Conservation (phyloP, 2,329 filamentous ascomycete genomes). For the Fusarium chuoi region DNA sequence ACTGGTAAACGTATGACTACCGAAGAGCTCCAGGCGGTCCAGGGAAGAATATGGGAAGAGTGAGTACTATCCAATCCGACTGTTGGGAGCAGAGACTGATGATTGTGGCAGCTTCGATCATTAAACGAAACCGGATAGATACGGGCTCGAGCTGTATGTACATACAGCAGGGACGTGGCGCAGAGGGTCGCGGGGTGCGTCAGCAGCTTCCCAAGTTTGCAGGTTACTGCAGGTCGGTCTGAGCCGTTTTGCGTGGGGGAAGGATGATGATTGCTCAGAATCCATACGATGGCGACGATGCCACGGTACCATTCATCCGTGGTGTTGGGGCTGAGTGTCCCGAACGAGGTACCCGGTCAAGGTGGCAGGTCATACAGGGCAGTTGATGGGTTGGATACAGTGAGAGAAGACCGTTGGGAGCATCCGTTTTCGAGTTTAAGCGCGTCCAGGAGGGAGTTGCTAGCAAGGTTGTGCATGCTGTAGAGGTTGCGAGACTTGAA, state of each 20-base stretch:
- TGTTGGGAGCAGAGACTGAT: slow-evolving; percentile 32
- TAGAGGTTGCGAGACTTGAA: slow-evolving; percentile 39
- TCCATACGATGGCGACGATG: slow-evolving; percentile 38
- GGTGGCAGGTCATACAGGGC: slow-evolving; percentile 16
- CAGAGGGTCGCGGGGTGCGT: slow-evolving; percentile 35
- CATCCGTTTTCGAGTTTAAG: slow-evolving; percentile 17
- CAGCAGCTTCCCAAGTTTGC: slow-evolving; percentile 36
- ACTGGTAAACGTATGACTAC: slow-evolving; percentile 89
- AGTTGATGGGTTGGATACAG: slow-evolving; percentile 22
- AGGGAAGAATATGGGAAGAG: slow-evolving; percentile 93
- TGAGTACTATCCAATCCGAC: slow-evolving; percentile 48
- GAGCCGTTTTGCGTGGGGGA: slow-evolving; percentile 37
- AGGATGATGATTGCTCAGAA: slow-evolving; percentile 38
- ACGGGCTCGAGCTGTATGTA: slow-evolving; percentile 4
- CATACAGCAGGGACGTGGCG: slow-evolving; percentile 8
- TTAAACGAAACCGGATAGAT: slow-evolving; percentile 39
- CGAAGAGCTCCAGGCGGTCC: slow-evolving; percentile 85
- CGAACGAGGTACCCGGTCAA: slow-evolving; percentile 41
- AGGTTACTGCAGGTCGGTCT: slow-evolving; percentile 40
- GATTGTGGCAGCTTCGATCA: slow-evolving; percentile 53
- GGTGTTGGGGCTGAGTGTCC: slow-evolving; percentile 35
- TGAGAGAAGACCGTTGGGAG: slow-evolving; percentile 4
- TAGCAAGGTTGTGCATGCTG: slow-evolving; percentile 32
- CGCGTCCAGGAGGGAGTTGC: slow-evolving; percentile 5
- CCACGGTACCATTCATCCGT: slow-evolving; percentile 36